Percentiles rank a stretch among this genome's conserved stretches.
These are phyloP conservation scores for Agrostemma githago DNA, from an alignment of 148 eudicot species.

Conservation along the genomic window DNA sequence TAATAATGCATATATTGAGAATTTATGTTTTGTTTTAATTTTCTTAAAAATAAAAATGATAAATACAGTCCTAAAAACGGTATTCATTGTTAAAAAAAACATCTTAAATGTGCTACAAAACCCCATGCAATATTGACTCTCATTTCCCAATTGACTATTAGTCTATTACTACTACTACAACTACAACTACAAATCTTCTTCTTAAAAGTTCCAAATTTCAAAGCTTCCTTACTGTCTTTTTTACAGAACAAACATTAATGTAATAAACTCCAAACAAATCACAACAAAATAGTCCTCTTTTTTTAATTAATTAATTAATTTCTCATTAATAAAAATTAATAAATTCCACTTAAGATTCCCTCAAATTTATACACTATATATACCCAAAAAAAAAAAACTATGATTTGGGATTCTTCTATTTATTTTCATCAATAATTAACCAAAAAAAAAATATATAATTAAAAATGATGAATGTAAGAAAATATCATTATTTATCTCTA, in stretches of 20 bases:
- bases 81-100: not conserved
- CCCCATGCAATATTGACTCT: slow-evolving; percentile 24
- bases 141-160: not conserved
- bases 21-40: too few relatives aligned
- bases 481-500: slow-evolving; percentile 32
- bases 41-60: too few relatives aligned
- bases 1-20: too few relatives aligned
- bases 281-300: slow-evolving; percentile 11
- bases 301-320: not conserved
- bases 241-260: slow-evolving; percentile 17
- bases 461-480: slow-evolving; percentile 31
- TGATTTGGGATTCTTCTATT: slow-evolving; percentile 3
- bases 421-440: not conserved
- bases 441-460: not conserved
- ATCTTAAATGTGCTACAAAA: slow-evolving; percentile 8
- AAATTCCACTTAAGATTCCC: slow-evolving; percentile 11
- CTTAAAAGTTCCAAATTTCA: slow-evolving; percentile 20
- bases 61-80: too few relatives aligned
- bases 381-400: not conserved
- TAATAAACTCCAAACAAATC: slow-evolving; percentile 15
- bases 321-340: not conserved
- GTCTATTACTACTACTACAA: too few relatives aligned
- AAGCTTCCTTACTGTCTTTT: not conserved
- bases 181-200: slow-evolving; percentile 11
- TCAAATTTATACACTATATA: not conserved